Conservation (phyloP, 2,329 filamentous ascomycete genomes). For the Alternaria triticimaculans region DNA sequence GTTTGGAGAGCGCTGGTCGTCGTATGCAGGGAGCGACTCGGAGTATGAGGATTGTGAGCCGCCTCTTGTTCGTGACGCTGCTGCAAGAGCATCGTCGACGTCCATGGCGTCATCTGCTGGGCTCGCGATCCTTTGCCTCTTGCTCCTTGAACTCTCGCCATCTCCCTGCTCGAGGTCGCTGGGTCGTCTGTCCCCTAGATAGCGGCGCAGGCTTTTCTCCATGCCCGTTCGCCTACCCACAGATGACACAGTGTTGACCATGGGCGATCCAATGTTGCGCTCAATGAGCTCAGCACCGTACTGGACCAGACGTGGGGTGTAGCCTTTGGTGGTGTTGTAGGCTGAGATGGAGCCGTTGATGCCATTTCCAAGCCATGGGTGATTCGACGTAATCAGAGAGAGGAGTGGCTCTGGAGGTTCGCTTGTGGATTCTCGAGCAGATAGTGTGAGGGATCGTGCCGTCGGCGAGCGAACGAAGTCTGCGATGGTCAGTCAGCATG, state of each 20-base stretch:
- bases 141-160: conserved; percentile 39
- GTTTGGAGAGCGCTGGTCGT: conserved; percentile 75
- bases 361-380: conserved; percentile 83
- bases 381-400: conserved; percentile 84
- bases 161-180: conserved; percentile 57
- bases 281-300: conserved; percentile 92
- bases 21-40: conserved; percentile 83
- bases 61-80: conserved; percentile 51
- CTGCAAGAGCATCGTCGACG: conserved; percentile 52
- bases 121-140: conserved; percentile 54
- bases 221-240: conserved; percentile 87
- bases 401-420: conserved; percentile 77
- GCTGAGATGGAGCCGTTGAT: conserved; percentile 85
- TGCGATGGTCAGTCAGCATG: conserved; percentile 32
- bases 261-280: conserved; percentile 78
- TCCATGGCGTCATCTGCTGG: conserved; percentile 53
- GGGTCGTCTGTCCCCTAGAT: conserved; percentile 65
- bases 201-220: conserved; percentile 85
- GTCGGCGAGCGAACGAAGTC: conserved; percentile 53
- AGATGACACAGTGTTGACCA: conserved; percentile 84
- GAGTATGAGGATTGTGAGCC: conserved; percentile 70
- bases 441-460: conserved; percentile 38
- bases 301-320: conserved; percentile 83
- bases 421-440: conserved; percentile 48
- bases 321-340: conserved; percentile 87